Conservation (phyloP, 2,329 filamentous ascomycete genomes). For the Dothiorella sarmentorum region DNA sequence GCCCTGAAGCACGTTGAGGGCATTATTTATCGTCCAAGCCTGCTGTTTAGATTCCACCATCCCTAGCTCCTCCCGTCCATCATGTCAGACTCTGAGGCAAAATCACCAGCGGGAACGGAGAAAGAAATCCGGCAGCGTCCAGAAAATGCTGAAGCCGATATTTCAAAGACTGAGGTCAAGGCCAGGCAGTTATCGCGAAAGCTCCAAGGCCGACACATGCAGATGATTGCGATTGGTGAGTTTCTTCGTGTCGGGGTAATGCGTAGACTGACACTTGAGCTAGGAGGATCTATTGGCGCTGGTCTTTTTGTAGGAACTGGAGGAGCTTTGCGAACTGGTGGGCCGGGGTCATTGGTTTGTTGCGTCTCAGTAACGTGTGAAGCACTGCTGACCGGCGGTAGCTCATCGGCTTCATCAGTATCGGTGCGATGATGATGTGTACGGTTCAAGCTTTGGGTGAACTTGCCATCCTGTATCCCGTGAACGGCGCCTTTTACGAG, state of each 20-base stretch:
- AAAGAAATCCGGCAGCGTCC: no score
- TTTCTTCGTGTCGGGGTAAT: not conserved
- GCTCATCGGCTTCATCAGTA: slow-evolving; percentile 32
- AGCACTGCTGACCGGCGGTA: not conserved
- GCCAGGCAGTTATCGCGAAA: slow-evolving; percentile 23
- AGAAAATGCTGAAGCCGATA: no score
- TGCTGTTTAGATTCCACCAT: no score
- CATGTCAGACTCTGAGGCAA: no score
- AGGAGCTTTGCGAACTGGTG: slow-evolving; percentile 51
- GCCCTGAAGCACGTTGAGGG: no score
- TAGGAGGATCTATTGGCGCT: slow-evolving; percentile 58
- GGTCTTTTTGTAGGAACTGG: slow-evolving; percentile 63
- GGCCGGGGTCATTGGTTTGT: slow-evolving; percentile 32
- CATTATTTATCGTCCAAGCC: no score
- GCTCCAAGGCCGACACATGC: slow-evolving; percentile 45
- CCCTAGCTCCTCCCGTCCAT: no score
- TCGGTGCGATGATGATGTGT: slow-evolving; percentile 38
- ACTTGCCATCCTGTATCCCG: slow-evolving; percentile 40
- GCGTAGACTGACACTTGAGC: not conserved
- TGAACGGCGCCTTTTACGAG: slow-evolving; percentile 41
- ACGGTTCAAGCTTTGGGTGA: slow-evolving; percentile 43
- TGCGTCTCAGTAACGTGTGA: not conserved
- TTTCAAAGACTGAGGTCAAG: no score
- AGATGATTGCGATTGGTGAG: slow-evolving; percentile 38
- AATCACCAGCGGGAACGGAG: no score